A percentile compares a stretch with the other conserved stretches of the same genome.
These are phyloP conservation scores for Pseudognaphalium luteoalbum DNA, from an alignment of 129 eudicot genomes.

Conservation along the genomic window DNA sequence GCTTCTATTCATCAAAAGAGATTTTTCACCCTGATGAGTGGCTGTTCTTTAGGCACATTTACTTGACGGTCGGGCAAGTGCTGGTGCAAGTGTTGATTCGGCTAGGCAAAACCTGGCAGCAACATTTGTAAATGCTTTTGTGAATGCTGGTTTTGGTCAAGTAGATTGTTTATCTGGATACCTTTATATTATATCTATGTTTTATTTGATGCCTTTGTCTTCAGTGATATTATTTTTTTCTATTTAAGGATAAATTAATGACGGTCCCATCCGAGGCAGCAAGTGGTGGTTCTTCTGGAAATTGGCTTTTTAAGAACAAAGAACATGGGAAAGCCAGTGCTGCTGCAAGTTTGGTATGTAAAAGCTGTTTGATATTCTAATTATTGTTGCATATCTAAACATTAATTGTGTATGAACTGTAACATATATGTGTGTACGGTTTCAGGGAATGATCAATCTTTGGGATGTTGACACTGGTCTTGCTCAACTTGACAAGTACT, in stretches of 20 bases:
- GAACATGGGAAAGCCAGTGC: conserved; percentile 99
- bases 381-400: not conserved
- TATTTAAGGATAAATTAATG: conserved; percentile 88
- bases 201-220: not conserved
- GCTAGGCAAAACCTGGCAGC: conserved; percentile 97
- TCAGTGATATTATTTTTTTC: not conserved
- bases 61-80: conserved; percentile 96
- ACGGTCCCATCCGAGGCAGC: conserved; percentile 77
- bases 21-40: conserved; percentile 1
- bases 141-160: conserved; percentile 99
- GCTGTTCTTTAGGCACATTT: conserved; percentile 69
- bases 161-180: conserved; percentile 33
- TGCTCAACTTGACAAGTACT: conserved; percentile 91
- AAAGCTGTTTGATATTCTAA: not conserved
- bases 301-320: conserved; percentile 96
- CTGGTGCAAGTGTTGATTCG: conserved; percentile 91
- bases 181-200: not conserved
- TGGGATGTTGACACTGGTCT: conserved; percentile 99
- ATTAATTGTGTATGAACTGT: not conserved
- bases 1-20: conserved; percentile 1
- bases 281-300: conserved; percentile 74
- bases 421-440: not conserved
- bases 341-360: conserved; percentile 98
- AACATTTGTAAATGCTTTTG: conserved; percentile 98
- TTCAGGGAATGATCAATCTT: conserved; percentile 88